These are phyloP conservation scores for Ceratobasidium sp. DNA, from an alignment of 1,284 basidiomycete genomes.

Conservation along the genomic window DNA sequence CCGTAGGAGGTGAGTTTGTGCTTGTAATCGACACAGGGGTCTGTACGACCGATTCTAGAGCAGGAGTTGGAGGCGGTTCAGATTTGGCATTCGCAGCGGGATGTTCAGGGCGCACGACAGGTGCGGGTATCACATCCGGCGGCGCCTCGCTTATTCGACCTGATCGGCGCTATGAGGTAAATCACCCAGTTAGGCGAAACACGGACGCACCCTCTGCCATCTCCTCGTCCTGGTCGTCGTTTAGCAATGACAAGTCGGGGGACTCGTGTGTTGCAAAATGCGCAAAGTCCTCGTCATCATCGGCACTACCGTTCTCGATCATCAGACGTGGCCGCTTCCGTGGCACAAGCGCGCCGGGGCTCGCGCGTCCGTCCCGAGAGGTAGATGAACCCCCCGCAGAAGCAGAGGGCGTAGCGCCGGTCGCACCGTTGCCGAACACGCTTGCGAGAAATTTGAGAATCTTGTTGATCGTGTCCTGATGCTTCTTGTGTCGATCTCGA, in stretches of 20 bases:
- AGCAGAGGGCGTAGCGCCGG: conserved; percentile 57
- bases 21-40: conserved; percentile 14
- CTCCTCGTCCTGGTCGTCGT: conserved; percentile 48
- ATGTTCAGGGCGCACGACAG: not conserved
- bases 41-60: conserved; percentile 42
- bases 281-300: conserved; percentile 54
- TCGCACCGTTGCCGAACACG: conserved; percentile 80
- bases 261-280: conserved; percentile 44
- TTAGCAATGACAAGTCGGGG: conserved; percentile 37
- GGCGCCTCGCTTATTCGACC: conserved; percentile 43
- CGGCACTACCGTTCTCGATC: conserved; percentile 70
- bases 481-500: conserved; percentile 84
- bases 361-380: conserved; percentile 52
- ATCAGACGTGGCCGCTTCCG: conserved; percentile 70
- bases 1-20: not conserved
- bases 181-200: conserved; percentile 9
- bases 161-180: conserved; percentile 38
- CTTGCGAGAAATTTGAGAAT: conserved; percentile 95
- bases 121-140: conserved; percentile 17
- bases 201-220: conserved; percentile 45
- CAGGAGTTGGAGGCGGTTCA: conserved; percentile 36
- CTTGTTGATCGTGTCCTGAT: conserved; percentile 96
- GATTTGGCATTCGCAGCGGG: not conserved
- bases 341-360: conserved; percentile 62
- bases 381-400: conserved; percentile 61